Percentiles rank a stretch among this genome's conserved stretches.
Evolutionary conservation across 2,329 filamentous ascomycete species (phyloP).

Genomic region (Xylariaceae sp.): DNA sequence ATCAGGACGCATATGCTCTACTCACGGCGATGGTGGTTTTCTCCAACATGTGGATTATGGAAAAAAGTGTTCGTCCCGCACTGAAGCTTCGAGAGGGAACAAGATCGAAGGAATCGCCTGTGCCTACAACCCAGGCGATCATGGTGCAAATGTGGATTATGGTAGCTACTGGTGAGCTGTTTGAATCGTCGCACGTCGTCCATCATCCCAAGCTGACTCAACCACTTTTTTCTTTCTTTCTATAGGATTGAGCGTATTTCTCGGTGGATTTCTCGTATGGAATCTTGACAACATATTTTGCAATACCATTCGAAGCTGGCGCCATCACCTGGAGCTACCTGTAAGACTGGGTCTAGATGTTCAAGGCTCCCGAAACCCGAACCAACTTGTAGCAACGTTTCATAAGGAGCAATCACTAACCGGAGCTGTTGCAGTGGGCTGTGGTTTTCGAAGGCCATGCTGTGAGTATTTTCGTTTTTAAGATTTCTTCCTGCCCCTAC

Average conservation of each 20-base stretch:
- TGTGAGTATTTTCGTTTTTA: too few relatives aligned
- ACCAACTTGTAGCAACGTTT: too few relatives aligned
- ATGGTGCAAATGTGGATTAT: constrained; percentile 72
- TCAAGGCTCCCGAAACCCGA: too few relatives aligned
- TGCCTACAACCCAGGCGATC: constrained; percentile 30
- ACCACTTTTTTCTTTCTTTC: constrained; percentile 1
- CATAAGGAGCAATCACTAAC: too few relatives aligned
- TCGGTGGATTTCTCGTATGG: constrained; percentile 76
- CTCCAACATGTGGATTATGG: constrained; percentile 75
- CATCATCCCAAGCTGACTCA: neutral
- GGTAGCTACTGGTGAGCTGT: constrained; percentile 51
- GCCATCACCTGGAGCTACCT: constrained; percentile 68
- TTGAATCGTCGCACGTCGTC: neutral
- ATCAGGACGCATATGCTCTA: constrained; percentile 61
- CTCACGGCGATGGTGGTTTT: constrained; percentile 69
- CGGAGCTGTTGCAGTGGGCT: constrained; percentile 53
- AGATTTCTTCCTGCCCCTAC: too few relatives aligned
- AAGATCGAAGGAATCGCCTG: constrained; percentile 41
- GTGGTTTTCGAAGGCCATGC: constrained; percentile 54
- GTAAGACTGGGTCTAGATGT: too few relatives aligned
- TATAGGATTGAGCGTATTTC: constrained; percentile 64
- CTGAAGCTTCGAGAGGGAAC: constrained; percentile 43
- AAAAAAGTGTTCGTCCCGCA: constrained; percentile 45
- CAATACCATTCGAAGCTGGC: constrained; percentile 60
- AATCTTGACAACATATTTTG: constrained; percentile 78